Percentiles rank a stretch among this genome's conserved stretches.
phyloP scores from a whole-genome alignment of 306 rosid genomes.

The Castanospermum australe region DNA sequence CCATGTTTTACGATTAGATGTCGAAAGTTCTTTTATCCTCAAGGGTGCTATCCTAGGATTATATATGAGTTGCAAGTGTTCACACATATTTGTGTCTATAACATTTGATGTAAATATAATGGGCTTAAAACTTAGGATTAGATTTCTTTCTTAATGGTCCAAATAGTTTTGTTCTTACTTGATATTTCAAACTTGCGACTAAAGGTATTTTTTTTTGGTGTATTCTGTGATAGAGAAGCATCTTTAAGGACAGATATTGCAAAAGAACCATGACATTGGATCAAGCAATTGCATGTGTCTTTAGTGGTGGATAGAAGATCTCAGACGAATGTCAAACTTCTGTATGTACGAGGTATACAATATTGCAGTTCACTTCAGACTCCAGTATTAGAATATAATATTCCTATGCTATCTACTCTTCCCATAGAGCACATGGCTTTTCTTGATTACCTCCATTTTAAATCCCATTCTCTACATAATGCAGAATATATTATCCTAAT shows the following conservation, averaged over 20 bases:
- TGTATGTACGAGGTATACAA: constrained; percentile 49
- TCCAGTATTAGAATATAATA: neutral
- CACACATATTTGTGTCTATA: neutral
- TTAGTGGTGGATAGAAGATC: constrained; percentile 55
- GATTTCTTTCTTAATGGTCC: neutral
- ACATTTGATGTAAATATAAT: neutral
- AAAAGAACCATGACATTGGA: constrained; percentile 41
- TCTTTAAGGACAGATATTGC: constrained; percentile 19
- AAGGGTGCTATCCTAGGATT: neutral
- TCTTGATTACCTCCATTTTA: neutral
- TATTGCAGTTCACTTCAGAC: neutral
- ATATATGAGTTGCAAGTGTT: neutral
- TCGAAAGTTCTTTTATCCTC: neutral
- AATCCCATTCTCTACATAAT: neutral
- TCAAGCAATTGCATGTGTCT: constrained; percentile 39
- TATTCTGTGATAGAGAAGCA: constrained; percentile 30
- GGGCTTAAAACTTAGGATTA: neutral
- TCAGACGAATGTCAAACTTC: constrained; percentile 62
- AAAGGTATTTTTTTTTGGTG: neutral
- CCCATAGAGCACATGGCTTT: neutral
- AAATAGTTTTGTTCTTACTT: neutral
- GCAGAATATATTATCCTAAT: neutral
- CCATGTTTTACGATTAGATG: neutral
- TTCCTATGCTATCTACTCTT: neutral
- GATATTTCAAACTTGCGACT: neutral